Evolutionary conservation across 495 filamentous ascomycete genomes (phyloP).

Genomic region (Talaromyces borbonicus): DNA sequence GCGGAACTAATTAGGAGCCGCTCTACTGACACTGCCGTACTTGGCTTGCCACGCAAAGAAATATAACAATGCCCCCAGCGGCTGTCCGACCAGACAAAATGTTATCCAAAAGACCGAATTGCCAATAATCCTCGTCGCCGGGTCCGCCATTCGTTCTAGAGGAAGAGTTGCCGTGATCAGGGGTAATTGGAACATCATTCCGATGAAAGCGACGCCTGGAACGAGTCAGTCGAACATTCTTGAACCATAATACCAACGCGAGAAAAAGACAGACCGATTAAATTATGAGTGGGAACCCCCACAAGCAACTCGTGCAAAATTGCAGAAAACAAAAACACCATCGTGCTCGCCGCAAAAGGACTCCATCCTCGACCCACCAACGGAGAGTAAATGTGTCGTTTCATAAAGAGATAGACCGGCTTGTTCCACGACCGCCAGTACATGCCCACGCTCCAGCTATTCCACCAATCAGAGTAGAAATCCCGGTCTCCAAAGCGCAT

Average conservation of each 20-base stretch:
- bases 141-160: conserved; percentile 66
- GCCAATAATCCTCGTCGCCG: conserved; percentile 63
- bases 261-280: conserved; percentile 55
- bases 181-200: conserved; percentile 89
- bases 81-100: conserved; percentile 91
- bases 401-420: conserved; percentile 93
- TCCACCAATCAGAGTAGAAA: conserved; percentile 98
- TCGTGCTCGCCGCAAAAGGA: conserved; percentile 51
- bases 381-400: conserved; percentile 79
- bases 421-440: conserved; percentile 99
- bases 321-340: conserved; percentile 80
- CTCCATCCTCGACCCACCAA: conserved; percentile 74
- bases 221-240: conserved; percentile 8
- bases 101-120: conserved; percentile 94
- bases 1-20: background rate
- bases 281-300: conserved; percentile 89
- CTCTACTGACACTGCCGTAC: conserved; percentile 64
- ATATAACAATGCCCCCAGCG: conserved; percentile 78
- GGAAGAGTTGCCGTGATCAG: conserved; percentile 66
- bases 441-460: conserved; percentile 67
- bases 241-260: background rate
- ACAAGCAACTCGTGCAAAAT: conserved; percentile 87
- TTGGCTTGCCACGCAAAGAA: conserved; percentile 99
- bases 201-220: conserved; percentile 76
- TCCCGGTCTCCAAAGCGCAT: conserved; percentile 84